These are phyloP conservation scores for Ganoderma sp. DNA, from an alignment of 1,284 basidiomycete species.

Conservation along the genomic window DNA sequence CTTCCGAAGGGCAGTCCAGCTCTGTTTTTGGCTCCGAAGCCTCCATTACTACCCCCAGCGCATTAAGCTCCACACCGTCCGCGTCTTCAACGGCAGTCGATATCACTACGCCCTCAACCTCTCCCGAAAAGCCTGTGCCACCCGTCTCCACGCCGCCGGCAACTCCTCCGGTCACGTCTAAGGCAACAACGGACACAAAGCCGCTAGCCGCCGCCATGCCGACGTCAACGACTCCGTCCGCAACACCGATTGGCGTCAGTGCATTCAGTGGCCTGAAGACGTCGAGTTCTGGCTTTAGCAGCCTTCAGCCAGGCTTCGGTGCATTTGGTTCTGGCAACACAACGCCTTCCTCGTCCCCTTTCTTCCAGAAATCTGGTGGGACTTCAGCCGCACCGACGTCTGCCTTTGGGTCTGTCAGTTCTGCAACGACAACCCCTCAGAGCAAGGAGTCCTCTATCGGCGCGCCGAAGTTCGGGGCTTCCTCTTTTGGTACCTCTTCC, in stretches of 20 bases:
- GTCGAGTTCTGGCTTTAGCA: constrained; percentile 45
- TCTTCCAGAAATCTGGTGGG: constrained; percentile 51
- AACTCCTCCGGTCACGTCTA: constrained; percentile 22
- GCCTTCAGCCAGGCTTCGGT: constrained; percentile 49
- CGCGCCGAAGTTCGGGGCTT: constrained; percentile 29
- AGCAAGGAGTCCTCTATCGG: constrained; percentile 14
- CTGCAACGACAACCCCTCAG: constrained; percentile 24
- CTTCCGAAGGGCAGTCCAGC: constrained; percentile 16
- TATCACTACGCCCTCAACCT: constrained; percentile 12
- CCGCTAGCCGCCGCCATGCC: constrained; percentile 9
- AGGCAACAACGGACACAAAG: constrained; percentile 4
- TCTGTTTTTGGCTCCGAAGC: constrained; percentile 21
- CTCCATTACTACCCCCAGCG: not conserved
- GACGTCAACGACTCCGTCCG: constrained; percentile 14
- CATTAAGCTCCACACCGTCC: constrained; percentile 8
- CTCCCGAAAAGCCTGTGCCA: constrained; percentile 24
- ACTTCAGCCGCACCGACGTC: constrained; percentile 19
- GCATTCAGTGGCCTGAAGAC: constrained; percentile 40
- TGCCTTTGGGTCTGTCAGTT: constrained; percentile 24
- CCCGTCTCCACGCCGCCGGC: constrained; percentile 18
- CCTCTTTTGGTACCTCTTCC: constrained; percentile 25
- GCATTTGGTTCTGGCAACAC: constrained; percentile 42
- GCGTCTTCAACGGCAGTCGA: not conserved
- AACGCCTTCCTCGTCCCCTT: constrained; percentile 54
- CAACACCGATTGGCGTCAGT: constrained; percentile 22